Evolutionary conservation across 495 filamentous ascomycete species (phyloP).

Genomic region (Oidiodendron maius): DNA sequence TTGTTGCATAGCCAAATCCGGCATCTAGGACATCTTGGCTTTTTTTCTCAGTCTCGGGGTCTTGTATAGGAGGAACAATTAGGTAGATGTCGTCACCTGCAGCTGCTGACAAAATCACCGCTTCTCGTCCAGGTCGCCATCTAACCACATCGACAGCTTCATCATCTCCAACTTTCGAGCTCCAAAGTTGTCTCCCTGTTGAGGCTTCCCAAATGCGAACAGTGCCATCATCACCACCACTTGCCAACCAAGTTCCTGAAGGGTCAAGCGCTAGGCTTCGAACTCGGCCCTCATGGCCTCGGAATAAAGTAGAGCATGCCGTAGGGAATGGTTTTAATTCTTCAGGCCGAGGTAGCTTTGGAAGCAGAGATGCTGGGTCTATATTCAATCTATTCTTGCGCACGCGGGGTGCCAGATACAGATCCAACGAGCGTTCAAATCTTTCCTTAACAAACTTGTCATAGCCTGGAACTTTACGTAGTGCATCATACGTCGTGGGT

Average conservation of each 20-base stretch:
- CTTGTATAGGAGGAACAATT: conserved; percentile 65
- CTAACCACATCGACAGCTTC: conserved; percentile 82
- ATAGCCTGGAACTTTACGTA: conserved; percentile 92
- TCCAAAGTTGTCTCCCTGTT: conserved; percentile 86
- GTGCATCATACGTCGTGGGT: conserved; percentile 69
- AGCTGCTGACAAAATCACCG: conserved; percentile 74
- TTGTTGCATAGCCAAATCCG: conserved; percentile 85
- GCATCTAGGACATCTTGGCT: conserved; percentile 74
- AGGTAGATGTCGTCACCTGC: conserved; percentile 81
- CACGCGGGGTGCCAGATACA: conserved; percentile 90
- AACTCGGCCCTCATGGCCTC: conserved; percentile 85
- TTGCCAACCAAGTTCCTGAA: conserved; percentile 71
- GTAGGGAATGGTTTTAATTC: conserved; percentile 94
- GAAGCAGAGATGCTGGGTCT: conserved; percentile 86
- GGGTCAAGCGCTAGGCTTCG: conserved; percentile 76
- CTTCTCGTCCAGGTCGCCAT: conserved; percentile 83
- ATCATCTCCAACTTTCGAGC: conserved; percentile 66
- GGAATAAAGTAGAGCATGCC: conserved; percentile 72
- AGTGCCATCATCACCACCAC: conserved; percentile 90
- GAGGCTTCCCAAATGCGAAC: conserved; percentile 86
- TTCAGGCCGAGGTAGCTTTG: conserved; percentile 90
- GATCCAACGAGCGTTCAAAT: conserved; percentile 90
- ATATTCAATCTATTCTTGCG: conserved; percentile 93
- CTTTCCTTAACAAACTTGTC: conserved; percentile 86
- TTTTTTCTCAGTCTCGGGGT: conserved; percentile 64